Base-by-base conservation (phyloP, 108 stramenopile species). In the Pseudonitzschia delicatissima region DNA sequence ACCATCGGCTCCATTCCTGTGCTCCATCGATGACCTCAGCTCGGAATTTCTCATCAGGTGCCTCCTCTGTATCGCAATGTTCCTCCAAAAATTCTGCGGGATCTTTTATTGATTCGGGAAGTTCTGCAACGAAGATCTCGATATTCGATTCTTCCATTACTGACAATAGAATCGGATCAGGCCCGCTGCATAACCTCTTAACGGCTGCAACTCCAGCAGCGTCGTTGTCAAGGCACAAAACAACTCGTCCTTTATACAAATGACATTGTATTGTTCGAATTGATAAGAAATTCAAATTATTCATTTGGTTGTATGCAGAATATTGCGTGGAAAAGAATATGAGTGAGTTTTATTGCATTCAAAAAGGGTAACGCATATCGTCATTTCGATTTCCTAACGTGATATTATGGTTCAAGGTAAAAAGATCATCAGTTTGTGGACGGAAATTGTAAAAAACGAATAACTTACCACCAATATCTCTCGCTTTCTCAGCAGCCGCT, bases 221-320 rank as follows among this genome's bases (percentile, higher is more conserved):
- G 63, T 97, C 96, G 33, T 80, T 85, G 74, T 97, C 96, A 58
- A 97, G 77, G 49, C 91, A 94, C 63, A 97, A 60, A 47, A 93
- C 69, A 20, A 96, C 77, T 2, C 75, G 69, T 49, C 83, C 80
- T 48, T 15, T 7, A n/a, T 55, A n/a, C n/a, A n/a, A n/a, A n/a
- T n/a, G n/a, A n/a, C n/a, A n/a, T n/a, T n/a, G n/a, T n/a, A n/a
- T n/a, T n/a, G n/a, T n/a, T n/a, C n/a, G n/a, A n/a, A n/a, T n/a
- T n/a, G n/a, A n/a, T n/a, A n/a, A n/a, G n/a, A n/a, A n/a, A n/a
- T n/a, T n/a, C n/a, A n/a, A n/a, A n/a, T n/a, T n/a, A n/a, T n/a
- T n/a, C n/a, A n/a, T n/a, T n/a, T n/a, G n/a, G n/a, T n/a, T n/a
- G n/a, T n/a, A n/a, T n/a, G n/a, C n/a, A n/a, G n/a, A n/a, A n/a